Conservation (phyloP, 73 alveolate genomes). For the Paramecium tetraurelia region DNA sequence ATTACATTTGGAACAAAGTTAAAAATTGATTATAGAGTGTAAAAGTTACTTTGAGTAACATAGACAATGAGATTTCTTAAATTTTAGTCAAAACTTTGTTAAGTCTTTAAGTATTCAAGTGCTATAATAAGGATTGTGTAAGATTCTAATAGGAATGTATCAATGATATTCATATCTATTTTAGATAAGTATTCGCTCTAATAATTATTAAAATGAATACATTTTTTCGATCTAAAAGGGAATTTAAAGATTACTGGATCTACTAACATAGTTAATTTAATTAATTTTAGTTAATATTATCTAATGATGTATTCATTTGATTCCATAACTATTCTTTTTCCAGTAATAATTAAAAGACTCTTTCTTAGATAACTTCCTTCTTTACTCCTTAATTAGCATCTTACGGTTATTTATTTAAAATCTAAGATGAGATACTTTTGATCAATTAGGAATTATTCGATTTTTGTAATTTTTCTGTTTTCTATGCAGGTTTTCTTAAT, state of each 20-base stretch:
- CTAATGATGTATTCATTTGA: not conserved
- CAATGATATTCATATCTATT: not conserved
- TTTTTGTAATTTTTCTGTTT: not conserved
- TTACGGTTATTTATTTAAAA: not conserved
- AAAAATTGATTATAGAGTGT: not conserved
- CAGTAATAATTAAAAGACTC: not conserved
- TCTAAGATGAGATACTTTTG: not conserved
- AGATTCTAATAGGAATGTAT: slow-evolving; percentile 17
- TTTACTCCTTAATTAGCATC: not conserved
- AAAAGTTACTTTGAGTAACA: not conserved
- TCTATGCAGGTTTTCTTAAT: not conserved
- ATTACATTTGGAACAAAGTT: not conserved
- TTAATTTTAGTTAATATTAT: not conserved
- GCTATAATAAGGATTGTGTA: not conserved
- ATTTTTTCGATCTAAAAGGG: not conserved
- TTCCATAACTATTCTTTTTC: slow-evolving; percentile 37
- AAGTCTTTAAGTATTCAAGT: not conserved
- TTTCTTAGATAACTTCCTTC: not conserved
- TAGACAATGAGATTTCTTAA: not conserved
- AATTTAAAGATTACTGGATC: not conserved
- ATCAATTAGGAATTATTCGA: not conserved
- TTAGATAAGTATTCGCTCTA: slow-evolving; percentile 41
- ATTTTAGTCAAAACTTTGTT: not conserved
- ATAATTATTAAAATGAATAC: not conserved
- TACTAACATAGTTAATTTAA: not conserved